Base-by-base conservation (phyloP, 352 stramenopile species). In the Phytophthora boehmeriae region DNA sequence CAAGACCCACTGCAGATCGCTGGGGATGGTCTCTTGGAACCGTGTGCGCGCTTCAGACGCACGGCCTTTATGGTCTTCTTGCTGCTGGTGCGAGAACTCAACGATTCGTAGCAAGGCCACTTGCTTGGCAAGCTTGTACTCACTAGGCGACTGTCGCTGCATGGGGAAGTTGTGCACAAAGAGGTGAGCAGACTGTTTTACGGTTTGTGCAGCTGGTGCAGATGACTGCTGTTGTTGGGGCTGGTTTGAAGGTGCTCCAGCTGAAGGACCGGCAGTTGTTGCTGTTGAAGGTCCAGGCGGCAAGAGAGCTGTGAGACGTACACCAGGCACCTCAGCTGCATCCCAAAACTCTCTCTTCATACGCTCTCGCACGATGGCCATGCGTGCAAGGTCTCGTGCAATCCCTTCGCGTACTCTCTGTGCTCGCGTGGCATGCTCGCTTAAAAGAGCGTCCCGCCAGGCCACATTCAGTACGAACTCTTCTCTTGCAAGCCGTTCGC, bases 261-360 rank as follows among this genome's bases (percentile, higher is more conserved):
- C 17, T 52, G 19, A 11, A 30, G 41, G 51, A 39, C 53, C 1
- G 42, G 23, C 16, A 23, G n/a, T 35, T 34, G n/a, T 19, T 44
- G 19, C 2, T 6, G 20, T 30, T 1, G 32, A 25, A n/a, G 34
- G 19, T 5, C 16, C 0, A n/a, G 70, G 19, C 0, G 74, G 75
- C 1, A 66, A 75, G 2, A 97, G 68, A 0, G 79, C 81, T 2
- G 71, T 81, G 8, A 97, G 51, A 23, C 82, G 76, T 4, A 83
- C 75, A 2, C 78, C 84, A 16, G 90, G 80, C 8, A 88, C 73
- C 17, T 87, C 85, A 25, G 91, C 82, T 11, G 73, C 71, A 62
- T 97, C 91, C 91, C 91, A 98, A 59, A 95, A 97, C 64, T 97
- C 90, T n/a, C 53, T 56, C 71, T 89, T 92, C 82, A 98, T 97